Conservation (phyloP, 83 land plant species). For the Diphasiastrum complanatum region DNA sequence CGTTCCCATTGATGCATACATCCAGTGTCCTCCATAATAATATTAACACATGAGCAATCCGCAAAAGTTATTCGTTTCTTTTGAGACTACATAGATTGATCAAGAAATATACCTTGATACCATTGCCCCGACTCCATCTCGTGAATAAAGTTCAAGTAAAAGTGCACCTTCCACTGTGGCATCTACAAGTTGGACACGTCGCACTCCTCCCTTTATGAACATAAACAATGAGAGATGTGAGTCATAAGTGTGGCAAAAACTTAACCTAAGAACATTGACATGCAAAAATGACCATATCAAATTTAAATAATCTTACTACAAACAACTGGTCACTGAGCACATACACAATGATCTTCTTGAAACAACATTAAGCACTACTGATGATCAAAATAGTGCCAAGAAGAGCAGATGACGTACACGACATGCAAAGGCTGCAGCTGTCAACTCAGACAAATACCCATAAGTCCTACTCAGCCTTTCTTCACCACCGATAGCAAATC, state of each 20-base stretch:
- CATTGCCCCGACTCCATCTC: slow-evolving; percentile 99
- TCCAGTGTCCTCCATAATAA: too few relatives aligned
- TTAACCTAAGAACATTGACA: too few relatives aligned
- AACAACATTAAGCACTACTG: slow-evolving; percentile 1
- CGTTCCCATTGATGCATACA: too few relatives aligned
- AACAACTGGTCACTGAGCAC: too few relatives aligned
- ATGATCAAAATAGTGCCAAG: not conserved
- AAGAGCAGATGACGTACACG: slow-evolving; percentile 51
- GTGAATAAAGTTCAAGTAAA: slow-evolving; percentile 73
- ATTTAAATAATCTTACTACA: too few relatives aligned
- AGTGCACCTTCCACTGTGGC: slow-evolving; percentile 75
- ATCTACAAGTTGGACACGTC: slow-evolving; percentile 90
- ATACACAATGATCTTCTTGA: not conserved
- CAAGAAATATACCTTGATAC: slow-evolving; percentile 71
- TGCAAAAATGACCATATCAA: too few relatives aligned
- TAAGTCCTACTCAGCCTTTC: slow-evolving; percentile 57
- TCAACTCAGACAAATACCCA: slow-evolving; percentile 82
- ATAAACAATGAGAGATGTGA: not conserved
- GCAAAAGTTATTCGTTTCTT: too few relatives aligned
- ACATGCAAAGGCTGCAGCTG: slow-evolving; percentile 94
- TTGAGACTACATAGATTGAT: too few relatives aligned
- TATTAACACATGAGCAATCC: too few relatives aligned
- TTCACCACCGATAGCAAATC: slow-evolving; percentile 92
- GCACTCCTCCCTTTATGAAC: slow-evolving; percentile 72
- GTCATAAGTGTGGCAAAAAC: too few relatives aligned